Conservation (phyloP, 192 early-diverging fungal genomes). For the Radiomyces spectabilis region DNA sequence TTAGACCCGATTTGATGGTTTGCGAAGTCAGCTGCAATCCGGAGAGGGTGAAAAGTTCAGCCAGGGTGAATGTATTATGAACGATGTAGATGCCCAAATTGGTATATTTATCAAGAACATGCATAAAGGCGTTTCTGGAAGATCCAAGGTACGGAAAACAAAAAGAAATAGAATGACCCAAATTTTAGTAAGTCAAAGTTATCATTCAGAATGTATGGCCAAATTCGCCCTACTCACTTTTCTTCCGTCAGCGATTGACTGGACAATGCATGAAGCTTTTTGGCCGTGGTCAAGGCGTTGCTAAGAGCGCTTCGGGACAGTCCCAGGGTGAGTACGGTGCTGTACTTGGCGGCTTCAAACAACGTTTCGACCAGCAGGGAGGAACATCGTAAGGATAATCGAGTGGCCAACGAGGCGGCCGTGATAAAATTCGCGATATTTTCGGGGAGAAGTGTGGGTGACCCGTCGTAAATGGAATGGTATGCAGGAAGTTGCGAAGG, state of each 20-base stretch:
- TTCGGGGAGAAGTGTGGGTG: conserved; percentile 45
- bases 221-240: too few relatives aligned
- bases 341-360: conserved; percentile 53
- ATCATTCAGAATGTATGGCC: not conserved
- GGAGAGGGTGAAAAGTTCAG: conserved; percentile 68
- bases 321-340: conserved; percentile 47
- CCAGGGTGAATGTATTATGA: conserved; percentile 64
- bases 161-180: not conserved
- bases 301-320: conserved; percentile 47
- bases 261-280: conserved; percentile 44
- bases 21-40: conserved; percentile 74
- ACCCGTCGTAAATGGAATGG: conserved; percentile 15
- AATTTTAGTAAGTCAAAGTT: too few relatives aligned
- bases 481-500: conserved; percentile 14
- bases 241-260: too few relatives aligned
- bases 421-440: conserved; percentile 51
- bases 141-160: not conserved
- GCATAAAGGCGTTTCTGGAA: conserved; percentile 31
- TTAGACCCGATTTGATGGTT: conserved; percentile 56
- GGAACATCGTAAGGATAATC: conserved; percentile 52
- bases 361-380: conserved; percentile 53
- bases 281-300: conserved; percentile 52
- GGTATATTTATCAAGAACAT: conserved; percentile 57
- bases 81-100: conserved; percentile 53
- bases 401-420: conserved; percentile 48